A percentile compares a stretch with the other conserved stretches of the same genome.
These are phyloP conservation scores for Aspergillus ochraceus DNA, from an alignment of 2,329 filamentous ascomycete genomes.

Conservation along the genomic window DNA sequence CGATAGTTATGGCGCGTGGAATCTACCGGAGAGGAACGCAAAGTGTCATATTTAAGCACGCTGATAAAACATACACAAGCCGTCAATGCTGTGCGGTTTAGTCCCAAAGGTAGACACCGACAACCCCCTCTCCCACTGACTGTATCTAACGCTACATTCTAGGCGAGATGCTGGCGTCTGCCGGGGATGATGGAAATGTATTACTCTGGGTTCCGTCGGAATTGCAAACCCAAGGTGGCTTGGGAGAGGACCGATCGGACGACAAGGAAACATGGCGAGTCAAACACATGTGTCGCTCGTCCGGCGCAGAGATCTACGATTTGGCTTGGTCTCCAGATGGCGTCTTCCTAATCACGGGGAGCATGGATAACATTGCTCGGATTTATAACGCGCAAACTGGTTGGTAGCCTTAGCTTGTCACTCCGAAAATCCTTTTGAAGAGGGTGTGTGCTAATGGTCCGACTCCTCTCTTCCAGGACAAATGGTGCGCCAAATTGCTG, in stretches of 20 bases:
- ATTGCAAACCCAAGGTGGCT: slow-evolving; percentile 61
- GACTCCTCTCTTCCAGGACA: slow-evolving; percentile 44
- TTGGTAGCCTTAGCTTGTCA: slow-evolving; percentile 42
- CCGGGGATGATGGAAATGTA: slow-evolving; percentile 95
- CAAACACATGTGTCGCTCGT: slow-evolving; percentile 96
- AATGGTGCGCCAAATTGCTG: slow-evolving; percentile 88
- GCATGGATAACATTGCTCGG: slow-evolving; percentile 97
- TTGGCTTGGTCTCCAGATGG: slow-evolving; percentile 98
- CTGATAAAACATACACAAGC: slow-evolving; percentile 93
- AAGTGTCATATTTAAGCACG: slow-evolving; percentile 88
- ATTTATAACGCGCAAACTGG: slow-evolving; percentile 95
- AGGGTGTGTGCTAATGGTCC: slow-evolving; percentile 23
- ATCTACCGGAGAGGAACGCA: slow-evolving; percentile 77
- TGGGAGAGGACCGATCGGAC: slow-evolving; percentile 82
- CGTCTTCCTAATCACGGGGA: slow-evolving; percentile 93
- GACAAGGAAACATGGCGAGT: slow-evolving; percentile 97
- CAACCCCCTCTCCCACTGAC: not conserved
- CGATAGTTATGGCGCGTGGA: slow-evolving; percentile 87
- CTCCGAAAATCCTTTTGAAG: not conserved
- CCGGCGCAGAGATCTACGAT: slow-evolving; percentile 95
- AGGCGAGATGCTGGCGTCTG: slow-evolving; percentile 93
- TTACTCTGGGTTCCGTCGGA: slow-evolving; percentile 94
- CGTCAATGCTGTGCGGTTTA: slow-evolving; percentile 96
- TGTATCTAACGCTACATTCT: slow-evolving; percentile 25
- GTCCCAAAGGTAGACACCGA: slow-evolving; percentile 70